phyloP scores from a whole-genome alignment of 768 basidiomycete genomes.

The Collybiopsis luxurians region DNA sequence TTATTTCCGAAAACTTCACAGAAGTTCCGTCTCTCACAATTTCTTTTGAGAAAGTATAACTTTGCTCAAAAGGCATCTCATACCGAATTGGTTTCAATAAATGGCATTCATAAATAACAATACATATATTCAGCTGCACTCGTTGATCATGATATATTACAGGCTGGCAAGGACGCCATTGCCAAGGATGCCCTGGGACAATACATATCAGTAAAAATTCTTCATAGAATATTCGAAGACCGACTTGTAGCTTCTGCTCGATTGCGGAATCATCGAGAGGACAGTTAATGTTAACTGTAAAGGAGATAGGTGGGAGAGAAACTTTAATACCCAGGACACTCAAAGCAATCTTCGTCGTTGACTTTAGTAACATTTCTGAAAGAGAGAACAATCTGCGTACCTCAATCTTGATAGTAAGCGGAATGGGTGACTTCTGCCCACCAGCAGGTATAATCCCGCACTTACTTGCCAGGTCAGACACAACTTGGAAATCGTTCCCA shows the following conservation, averaged over 20 bases:
- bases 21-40: constrained; percentile 17
- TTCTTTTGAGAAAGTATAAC: constrained; percentile 15
- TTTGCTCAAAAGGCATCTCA: too few species aligned
- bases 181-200: neutral
- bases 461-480: neutral
- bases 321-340: neutral
- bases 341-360: neutral
- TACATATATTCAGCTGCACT: too few species aligned
- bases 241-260: neutral
- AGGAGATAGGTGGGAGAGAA: neutral
- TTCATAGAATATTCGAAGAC: neutral
- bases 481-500: neutral
- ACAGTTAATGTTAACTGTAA: neutral
- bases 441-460: neutral
- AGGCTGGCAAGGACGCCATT: too few species aligned
- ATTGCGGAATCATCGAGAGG: neutral
- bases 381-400: neutral
- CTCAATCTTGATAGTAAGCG: neutral
- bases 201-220: neutral
- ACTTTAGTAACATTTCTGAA: neutral
- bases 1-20: constrained; percentile 12
- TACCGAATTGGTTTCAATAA: too few species aligned
- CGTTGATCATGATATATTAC: too few species aligned
- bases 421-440: neutral
- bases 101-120: too few species aligned